phyloP scores from a whole-genome alignment of 345 rosid species.

The Salix koriyanagi region DNA sequence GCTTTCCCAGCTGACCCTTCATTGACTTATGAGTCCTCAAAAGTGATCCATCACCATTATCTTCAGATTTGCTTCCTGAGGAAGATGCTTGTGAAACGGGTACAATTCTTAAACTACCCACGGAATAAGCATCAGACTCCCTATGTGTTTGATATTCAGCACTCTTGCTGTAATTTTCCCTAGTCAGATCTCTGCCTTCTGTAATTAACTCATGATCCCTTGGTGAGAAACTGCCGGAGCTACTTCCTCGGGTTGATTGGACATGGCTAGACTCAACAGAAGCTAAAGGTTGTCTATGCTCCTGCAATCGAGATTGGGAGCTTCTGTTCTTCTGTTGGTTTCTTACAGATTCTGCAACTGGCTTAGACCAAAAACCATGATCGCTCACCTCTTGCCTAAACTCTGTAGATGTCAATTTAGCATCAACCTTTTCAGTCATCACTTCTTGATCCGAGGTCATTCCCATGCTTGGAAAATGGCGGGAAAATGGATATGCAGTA shows the following conservation, averaged over 20 bases:
- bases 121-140: not conserved
- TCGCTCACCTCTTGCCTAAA: conserved; percentile 3
- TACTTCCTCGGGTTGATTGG: conserved; percentile 5
- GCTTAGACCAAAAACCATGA: conserved; percentile 5
- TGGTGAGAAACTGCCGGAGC: not conserved
- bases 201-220: not conserved
- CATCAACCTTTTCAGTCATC: not conserved
- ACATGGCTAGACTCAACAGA: conserved; percentile 1
- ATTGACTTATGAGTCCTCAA: conserved; percentile 4
- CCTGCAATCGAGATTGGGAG: not conserved
- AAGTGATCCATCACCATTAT: conserved; percentile 7
- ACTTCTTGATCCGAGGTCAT: conserved; percentile 14
- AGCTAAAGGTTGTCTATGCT: conserved; percentile 1
- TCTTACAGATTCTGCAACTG: not conserved
- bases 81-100: conserved; percentile 1
- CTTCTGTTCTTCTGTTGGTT: conserved; percentile 1
- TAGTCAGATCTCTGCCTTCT: not conserved
- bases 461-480: conserved; percentile 7
- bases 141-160: not conserved
- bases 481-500: not conserved
- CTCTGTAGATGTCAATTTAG: conserved; percentile 2
- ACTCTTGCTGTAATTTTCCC: not conserved
- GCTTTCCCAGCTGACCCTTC: conserved; percentile 3
- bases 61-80: conserved; percentile 16
- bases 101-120: conserved; percentile 1